These are phyloP conservation scores for Curvularia lunata DNA, from an alignment of 2,329 filamentous ascomycete genomes.

Conservation along the genomic window DNA sequence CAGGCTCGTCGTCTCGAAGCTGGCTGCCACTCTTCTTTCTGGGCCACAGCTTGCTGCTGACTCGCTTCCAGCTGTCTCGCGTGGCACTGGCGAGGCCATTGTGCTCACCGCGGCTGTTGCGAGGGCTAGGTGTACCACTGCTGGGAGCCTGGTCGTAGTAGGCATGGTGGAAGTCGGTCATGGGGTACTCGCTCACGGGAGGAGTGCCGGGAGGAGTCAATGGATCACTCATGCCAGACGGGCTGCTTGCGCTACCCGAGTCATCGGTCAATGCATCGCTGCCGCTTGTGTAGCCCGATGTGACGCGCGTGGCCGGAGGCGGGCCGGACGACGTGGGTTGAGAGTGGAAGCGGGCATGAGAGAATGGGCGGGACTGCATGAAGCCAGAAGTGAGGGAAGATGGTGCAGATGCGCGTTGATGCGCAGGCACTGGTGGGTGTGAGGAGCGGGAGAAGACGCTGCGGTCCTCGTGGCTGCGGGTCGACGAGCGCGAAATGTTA, in stretches of 20 bases:
- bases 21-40: conserved; percentile 49
- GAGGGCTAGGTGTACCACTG: conserved; percentile 47
- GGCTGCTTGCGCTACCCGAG: conserved; percentile 59
- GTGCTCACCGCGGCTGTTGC: conserved; percentile 48
- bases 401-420: conserved; percentile 50
- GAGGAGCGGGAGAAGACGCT: conserved; percentile 37
- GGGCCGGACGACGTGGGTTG: conserved; percentile 45
- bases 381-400: conserved; percentile 48
- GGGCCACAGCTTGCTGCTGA: conserved; percentile 52
- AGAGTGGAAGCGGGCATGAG: conserved; percentile 47
- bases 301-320: conserved; percentile 32
- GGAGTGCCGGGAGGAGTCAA: conserved; percentile 81
- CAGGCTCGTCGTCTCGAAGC: conserved; percentile 46
- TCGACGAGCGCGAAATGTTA: conserved; percentile 47
- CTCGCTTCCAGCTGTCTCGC: conserved; percentile 50
- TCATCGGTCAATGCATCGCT: conserved; percentile 64
- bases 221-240: conserved; percentile 62
- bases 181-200: conserved; percentile 64
- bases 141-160: conserved; percentile 44
- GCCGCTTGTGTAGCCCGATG: conserved; percentile 51
- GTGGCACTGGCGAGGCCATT: conserved; percentile 45
- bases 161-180: conserved; percentile 45
- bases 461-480: conserved; percentile 52
- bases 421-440: conserved; percentile 39
- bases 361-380: conserved; percentile 46